phyloP scores from a whole-genome alignment of 1,284 basidiomycete genomes.

The Fistulinella staudtii region DNA sequence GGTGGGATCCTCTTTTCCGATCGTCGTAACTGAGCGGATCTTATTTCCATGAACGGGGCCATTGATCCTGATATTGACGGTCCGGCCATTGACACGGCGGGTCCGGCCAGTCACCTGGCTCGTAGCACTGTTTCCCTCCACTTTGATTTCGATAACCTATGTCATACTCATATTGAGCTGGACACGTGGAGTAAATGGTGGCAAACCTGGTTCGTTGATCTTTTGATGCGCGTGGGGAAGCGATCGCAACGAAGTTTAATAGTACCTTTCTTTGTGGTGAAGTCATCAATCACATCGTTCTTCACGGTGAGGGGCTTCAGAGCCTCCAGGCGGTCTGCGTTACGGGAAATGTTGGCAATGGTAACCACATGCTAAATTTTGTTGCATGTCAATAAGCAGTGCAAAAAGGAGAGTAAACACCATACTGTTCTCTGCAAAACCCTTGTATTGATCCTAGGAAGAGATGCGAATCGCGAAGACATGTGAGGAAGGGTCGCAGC shows the following conservation, averaged over 20 bases:
- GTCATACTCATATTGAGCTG: neutral
- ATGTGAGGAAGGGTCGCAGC: conserved; percentile 26
- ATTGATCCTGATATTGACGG: conserved; percentile 21
- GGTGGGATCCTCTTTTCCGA: conserved; percentile 44
- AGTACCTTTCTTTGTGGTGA: conserved; percentile 20
- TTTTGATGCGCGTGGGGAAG: conserved; percentile 41
- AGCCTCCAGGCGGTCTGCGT: conserved; percentile 36
- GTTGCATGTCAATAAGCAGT: neutral
- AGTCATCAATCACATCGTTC: conserved; percentile 41
- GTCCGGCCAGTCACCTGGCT: conserved; percentile 16
- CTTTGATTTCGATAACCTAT: conserved; percentile 20
- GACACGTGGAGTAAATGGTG: neutral
- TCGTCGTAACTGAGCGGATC: conserved; percentile 36
- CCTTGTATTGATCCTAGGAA: conserved; percentile 23
- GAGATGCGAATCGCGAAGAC: conserved; percentile 9
- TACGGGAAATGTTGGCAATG: conserved; percentile 39
- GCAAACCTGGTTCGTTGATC: conserved; percentile 33
- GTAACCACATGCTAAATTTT: conserved; percentile 35
- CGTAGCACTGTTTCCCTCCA: conserved; percentile 1
- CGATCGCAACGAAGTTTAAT: conserved; percentile 38
- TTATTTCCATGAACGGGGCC: conserved; percentile 18
- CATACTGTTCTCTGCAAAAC: conserved; percentile 17
- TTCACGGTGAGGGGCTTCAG: conserved; percentile 37
- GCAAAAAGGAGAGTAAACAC: neutral
- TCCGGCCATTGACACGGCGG: conserved; percentile 17